Evolutionary conservation across 2,329 filamentous ascomycete species (phyloP).

Genomic region (Penicillium sp.): DNA sequence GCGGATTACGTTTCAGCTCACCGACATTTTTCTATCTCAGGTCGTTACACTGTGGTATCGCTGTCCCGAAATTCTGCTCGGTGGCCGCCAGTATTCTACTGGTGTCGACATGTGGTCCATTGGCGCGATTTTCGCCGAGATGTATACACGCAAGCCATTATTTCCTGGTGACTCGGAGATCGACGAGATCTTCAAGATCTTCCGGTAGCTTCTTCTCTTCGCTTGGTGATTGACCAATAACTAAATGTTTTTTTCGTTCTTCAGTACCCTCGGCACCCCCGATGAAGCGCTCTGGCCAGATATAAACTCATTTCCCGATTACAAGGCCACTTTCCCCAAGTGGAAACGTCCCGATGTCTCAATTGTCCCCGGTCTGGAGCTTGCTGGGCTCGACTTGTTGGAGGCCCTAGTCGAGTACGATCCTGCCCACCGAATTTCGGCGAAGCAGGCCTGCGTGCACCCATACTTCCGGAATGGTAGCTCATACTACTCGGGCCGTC

Average conservation of each 20-base stretch:
- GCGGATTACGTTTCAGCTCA: too few species aligned
- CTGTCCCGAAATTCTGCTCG: slow-evolving; percentile 90
- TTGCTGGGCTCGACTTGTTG: slow-evolving; percentile 52
- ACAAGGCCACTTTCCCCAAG: slow-evolving; percentile 83
- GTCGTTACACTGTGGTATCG: slow-evolving; percentile 95
- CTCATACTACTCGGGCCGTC: slow-evolving; percentile 44
- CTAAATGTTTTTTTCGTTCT: too few species aligned
- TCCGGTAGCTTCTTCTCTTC: slow-evolving; percentile 66
- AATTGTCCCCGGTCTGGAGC: slow-evolving; percentile 60
- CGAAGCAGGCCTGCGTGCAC: slow-evolving; percentile 81
- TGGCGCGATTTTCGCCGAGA: slow-evolving; percentile 99
- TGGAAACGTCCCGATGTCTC: background rate
- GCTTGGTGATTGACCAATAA: too few species aligned
- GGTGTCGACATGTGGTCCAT: slow-evolving; percentile 99
- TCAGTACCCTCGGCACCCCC: slow-evolving; percentile 84
- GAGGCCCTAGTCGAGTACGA: slow-evolving; percentile 79
- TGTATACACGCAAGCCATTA: slow-evolving; percentile 92
- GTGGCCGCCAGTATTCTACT: slow-evolving; percentile 95
- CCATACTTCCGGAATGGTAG: slow-evolving; percentile 69
- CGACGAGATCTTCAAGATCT: slow-evolving; percentile 95
- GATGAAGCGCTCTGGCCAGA: slow-evolving; percentile 95
- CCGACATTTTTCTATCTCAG: too few species aligned
- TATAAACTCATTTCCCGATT: slow-evolving; percentile 91
- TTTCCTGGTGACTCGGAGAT: slow-evolving; percentile 98
- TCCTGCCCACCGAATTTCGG: slow-evolving; percentile 79